Conservation (phyloP, 139 green algal species). For the Mesostigma viride region DNA sequence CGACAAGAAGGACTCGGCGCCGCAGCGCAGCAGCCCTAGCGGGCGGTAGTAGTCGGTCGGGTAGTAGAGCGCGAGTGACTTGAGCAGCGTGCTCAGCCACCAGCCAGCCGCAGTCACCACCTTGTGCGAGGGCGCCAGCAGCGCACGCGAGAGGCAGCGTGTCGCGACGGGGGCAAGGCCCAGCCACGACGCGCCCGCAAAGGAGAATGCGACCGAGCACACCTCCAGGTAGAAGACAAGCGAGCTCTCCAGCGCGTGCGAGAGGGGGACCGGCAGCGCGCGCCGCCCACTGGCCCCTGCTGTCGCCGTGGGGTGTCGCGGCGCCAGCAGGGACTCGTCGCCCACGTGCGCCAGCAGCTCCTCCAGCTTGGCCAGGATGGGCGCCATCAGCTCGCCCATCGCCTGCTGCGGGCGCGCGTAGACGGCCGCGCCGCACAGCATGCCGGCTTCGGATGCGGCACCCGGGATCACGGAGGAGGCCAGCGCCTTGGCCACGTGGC, state of each 20-base stretch:
- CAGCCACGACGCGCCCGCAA: too few relatives aligned
- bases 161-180: too few relatives aligned
- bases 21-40: too few relatives aligned
- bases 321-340: neutral
- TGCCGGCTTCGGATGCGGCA: constrained; percentile 35
- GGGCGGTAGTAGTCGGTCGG: constrained; percentile 11
- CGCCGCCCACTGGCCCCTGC: neutral
- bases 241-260: neutral
- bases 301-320: neutral
- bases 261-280: constrained; percentile 4
- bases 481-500: constrained; percentile 44
- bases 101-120: neutral
- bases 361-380: constrained; percentile 34
- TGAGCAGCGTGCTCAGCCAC: constrained; percentile 1
- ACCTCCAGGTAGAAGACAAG: constrained; percentile 6
- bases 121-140: too few relatives aligned
- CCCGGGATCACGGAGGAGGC: constrained; percentile 37
- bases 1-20: too few relatives aligned
- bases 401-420: constrained; percentile 32
- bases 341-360: neutral
- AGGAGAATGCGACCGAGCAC: too few relatives aligned
- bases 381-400: constrained; percentile 31
- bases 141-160: too few relatives aligned
- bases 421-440: constrained; percentile 43
- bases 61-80: constrained; percentile 7